A percentile compares a stretch with the other conserved stretches of the same genome.
Evolutionary conservation across 1,139 yeast species (phyloP).

Genomic region (Diutina mesorugosa): DNA sequence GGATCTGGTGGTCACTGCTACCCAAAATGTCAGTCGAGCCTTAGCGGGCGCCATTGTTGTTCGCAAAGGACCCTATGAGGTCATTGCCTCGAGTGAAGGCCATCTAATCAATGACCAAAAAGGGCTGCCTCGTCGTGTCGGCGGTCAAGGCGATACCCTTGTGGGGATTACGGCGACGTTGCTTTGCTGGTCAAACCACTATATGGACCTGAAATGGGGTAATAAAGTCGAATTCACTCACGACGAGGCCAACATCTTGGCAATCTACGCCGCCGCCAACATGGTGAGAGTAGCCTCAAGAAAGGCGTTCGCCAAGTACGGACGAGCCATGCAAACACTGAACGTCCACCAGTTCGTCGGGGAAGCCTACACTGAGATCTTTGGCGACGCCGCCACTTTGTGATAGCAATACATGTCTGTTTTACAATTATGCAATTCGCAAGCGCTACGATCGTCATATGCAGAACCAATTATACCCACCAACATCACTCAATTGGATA

Average conservation of each 20-base stretch:
- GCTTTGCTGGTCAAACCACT: slow-evolving; percentile 37
- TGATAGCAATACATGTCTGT: too few species aligned
- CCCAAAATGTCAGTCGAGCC: slow-evolving; percentile 31
- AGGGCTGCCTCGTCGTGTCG: slow-evolving; percentile 66
- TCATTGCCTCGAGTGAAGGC: slow-evolving; percentile 39
- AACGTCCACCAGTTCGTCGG: slow-evolving; percentile 64
- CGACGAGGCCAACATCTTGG: slow-evolving; percentile 38
- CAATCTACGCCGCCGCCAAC: slow-evolving; percentile 64
- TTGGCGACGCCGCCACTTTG: slow-evolving; percentile 7
- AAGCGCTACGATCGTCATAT: too few species aligned
- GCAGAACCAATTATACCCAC: too few species aligned
- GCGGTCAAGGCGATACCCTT: slow-evolving; percentile 84
- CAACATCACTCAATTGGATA: too few species aligned
- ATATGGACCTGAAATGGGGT: slow-evolving; percentile 44
- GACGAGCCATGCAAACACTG: slow-evolving; percentile 78
- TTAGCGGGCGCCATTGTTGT: slow-evolving; percentile 57
- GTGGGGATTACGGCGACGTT: slow-evolving; percentile 63
- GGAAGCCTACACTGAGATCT: slow-evolving; percentile 43
- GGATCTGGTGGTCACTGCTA: background rate
- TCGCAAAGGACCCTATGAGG: slow-evolving; percentile 60
- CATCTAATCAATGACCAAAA: slow-evolving; percentile 23
- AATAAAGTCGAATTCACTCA: slow-evolving; percentile 11
- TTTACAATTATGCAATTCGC: too few species aligned
- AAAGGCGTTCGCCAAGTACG: slow-evolving; percentile 50
- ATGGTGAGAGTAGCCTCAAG: slow-evolving; percentile 55